Percentiles rank a stretch among this genome's conserved stretches.
These are phyloP conservation scores for Kwoniella botswanensis DNA, from an alignment of 768 basidiomycete species.

Conservation along the genomic window DNA sequence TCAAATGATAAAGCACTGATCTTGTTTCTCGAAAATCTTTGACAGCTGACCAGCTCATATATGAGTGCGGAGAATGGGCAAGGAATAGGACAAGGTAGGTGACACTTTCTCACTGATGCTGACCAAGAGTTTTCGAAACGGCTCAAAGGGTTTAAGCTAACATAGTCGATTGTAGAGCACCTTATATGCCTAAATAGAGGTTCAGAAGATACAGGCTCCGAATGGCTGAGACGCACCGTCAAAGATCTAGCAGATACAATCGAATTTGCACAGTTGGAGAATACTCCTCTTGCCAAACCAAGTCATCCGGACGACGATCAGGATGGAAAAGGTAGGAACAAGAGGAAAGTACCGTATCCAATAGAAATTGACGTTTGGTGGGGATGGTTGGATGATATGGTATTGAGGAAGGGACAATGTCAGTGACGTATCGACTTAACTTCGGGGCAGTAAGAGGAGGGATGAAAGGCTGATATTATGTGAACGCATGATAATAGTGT, in stretches of 20 bases:
- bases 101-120: not conserved
- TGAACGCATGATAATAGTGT: constrained; percentile 19
- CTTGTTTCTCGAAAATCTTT: not conserved
- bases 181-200: constrained; percentile 51
- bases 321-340: not conserved
- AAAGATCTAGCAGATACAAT: constrained; percentile 29
- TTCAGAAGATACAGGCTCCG: constrained; percentile 42
- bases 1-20: not conserved
- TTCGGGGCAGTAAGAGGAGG: constrained; percentile 17
- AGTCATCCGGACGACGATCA: not conserved
- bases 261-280: constrained; percentile 18
- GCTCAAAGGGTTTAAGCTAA: not conserved
- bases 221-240: constrained; percentile 43
- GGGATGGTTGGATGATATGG: constrained; percentile 52
- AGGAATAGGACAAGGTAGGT: constrained; percentile 48
- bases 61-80: constrained; percentile 41
- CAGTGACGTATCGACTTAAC: constrained; percentile 14
- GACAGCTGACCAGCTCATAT: constrained; percentile 21
- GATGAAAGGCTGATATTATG: constrained; percentile 1
- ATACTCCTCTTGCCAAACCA: not conserved
- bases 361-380: constrained; percentile 48
- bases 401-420: constrained; percentile 48
- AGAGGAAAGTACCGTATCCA: constrained; percentile 2
- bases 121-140: not conserved
- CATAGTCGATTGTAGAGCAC: constrained; percentile 35